Conservation (phyloP, 331 rosid species). For the Quercus tomentella region DNA sequence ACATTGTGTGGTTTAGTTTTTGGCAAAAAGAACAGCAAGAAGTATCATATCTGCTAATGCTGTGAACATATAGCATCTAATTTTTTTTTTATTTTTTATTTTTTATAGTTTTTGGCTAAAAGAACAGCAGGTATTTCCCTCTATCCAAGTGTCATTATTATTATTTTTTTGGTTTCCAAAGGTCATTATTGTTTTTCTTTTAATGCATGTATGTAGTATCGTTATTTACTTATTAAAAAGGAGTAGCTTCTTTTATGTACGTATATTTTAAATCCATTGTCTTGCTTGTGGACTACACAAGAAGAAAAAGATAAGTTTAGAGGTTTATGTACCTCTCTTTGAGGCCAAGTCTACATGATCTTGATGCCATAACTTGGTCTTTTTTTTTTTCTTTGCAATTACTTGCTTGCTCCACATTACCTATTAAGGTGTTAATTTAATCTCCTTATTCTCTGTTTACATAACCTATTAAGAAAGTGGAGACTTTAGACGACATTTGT, state of each 20-base stretch:
- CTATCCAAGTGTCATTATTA: background rate
- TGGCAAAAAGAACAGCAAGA: background rate
- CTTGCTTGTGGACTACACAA: background rate
- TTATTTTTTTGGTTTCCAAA: no score
- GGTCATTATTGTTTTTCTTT: background rate
- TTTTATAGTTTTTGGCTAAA: no score
- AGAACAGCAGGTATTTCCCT: slow-evolving; percentile 24
- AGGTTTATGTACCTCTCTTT: background rate
- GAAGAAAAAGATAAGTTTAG: background rate
- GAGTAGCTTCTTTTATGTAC: no score
- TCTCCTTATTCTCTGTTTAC: no score
- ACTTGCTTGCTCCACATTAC: background rate
- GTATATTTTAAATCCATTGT: background rate
- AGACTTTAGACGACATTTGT: background rate
- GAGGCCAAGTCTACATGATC: background rate
- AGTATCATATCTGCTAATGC: background rate
- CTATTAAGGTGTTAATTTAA: background rate
- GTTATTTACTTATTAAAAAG: background rate
- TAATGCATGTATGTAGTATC: background rate
- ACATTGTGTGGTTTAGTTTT: background rate
- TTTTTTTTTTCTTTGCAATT: background rate
- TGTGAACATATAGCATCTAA: background rate
- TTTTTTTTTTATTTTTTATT: no score
- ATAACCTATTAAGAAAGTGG: background rate
- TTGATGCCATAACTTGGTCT: background rate